These are phyloP conservation scores for Proliferodiscus dingleyae DNA, from an alignment of 2,329 filamentous ascomycete genomes.

Conservation along the genomic window DNA sequence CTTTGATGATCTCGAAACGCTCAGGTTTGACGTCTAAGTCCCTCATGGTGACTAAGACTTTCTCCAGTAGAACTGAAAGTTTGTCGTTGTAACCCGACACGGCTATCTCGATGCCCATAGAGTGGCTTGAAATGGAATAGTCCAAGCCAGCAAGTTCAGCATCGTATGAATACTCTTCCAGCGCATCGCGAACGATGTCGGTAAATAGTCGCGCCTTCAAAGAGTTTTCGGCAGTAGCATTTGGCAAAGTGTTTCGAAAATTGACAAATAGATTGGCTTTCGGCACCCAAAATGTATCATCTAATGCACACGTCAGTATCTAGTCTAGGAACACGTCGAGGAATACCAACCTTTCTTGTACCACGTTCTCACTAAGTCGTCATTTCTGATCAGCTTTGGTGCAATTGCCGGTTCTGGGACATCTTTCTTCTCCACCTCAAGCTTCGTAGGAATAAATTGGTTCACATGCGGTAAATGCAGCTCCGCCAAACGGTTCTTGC, in stretches of 20 bases:
- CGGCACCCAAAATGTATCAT: slow-evolving; percentile 97
- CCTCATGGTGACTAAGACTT: slow-evolving; percentile 77
- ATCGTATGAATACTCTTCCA: slow-evolving; percentile 93
- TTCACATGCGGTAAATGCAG: slow-evolving; percentile 89
- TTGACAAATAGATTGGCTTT: slow-evolving; percentile 84
- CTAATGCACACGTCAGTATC: slow-evolving; percentile 32
- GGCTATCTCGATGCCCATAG: slow-evolving; percentile 69
- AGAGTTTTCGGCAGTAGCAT: slow-evolving; percentile 70
- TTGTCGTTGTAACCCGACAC: slow-evolving; percentile 96
- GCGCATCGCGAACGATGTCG: slow-evolving; percentile 79
- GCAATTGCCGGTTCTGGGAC: slow-evolving; percentile 67
- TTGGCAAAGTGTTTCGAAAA: slow-evolving; percentile 73
- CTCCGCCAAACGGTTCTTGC: slow-evolving; percentile 57
- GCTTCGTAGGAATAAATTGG: slow-evolving; percentile 88
- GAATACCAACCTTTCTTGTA: slow-evolving; percentile 66
- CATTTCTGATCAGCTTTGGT: slow-evolving; percentile 81
- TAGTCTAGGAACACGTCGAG: background rate
- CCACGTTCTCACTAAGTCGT: slow-evolving; percentile 77
- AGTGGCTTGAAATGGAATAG: slow-evolving; percentile 71
- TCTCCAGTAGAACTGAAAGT: slow-evolving; percentile 81
- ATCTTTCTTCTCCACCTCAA: slow-evolving; percentile 93
- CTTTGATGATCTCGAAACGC: slow-evolving; percentile 86
- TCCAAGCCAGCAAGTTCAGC: slow-evolving; percentile 86
- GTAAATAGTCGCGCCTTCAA: slow-evolving; percentile 78
- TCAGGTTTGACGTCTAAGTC: slow-evolving; percentile 81